Percentiles rank a stretch among this genome's conserved stretches.
phyloP scores from a whole-genome alignment of 1,284 basidiomycete genomes.

The Microbotryum scabiosae region DNA sequence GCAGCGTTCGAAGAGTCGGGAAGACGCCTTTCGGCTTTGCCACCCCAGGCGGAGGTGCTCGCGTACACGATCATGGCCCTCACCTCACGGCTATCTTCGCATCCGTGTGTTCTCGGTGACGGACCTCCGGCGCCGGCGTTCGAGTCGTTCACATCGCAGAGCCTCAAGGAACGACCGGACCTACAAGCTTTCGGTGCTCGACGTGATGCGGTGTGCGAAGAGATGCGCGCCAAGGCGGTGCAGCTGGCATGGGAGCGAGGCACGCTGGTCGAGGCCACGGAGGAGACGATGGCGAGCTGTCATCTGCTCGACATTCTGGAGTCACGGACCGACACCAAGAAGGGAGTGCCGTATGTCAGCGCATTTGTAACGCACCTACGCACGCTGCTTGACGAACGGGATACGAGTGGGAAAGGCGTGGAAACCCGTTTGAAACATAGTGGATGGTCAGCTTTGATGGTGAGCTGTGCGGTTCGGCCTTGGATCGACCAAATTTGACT shows the following conservation, averaged over 20 bases:
- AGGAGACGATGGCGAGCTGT: constrained; percentile 27
- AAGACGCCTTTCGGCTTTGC: constrained; percentile 6
- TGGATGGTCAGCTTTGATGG: constrained; percentile 27
- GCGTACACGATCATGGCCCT: constrained; percentile 26
- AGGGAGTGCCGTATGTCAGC: constrained; percentile 24
- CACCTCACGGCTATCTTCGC: constrained; percentile 23
- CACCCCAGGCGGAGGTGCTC: constrained; percentile 25
- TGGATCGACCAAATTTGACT: neutral
- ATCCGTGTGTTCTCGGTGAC: constrained; percentile 13
- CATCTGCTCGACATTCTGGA: constrained; percentile 29
- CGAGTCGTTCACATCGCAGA: constrained; percentile 11
- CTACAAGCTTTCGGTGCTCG: constrained; percentile 18
- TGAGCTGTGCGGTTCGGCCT: neutral
- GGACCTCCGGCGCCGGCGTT: constrained; percentile 7
- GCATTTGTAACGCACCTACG: constrained; percentile 27
- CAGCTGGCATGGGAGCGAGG: constrained; percentile 23
- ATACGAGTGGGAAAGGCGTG: neutral
- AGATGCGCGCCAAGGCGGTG: constrained; percentile 17
- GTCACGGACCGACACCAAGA: constrained; percentile 16
- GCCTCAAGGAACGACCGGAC: constrained; percentile 2
- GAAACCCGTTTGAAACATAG: neutral
- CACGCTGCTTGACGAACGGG: constrained; percentile 20
- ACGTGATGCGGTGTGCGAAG: constrained; percentile 14
- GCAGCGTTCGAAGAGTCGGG: constrained; percentile 21
- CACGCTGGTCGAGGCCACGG: constrained; percentile 17